Base-by-base conservation (phyloP, 2,329 filamentous ascomycete genomes). In the Metarhizium humberi region DNA sequence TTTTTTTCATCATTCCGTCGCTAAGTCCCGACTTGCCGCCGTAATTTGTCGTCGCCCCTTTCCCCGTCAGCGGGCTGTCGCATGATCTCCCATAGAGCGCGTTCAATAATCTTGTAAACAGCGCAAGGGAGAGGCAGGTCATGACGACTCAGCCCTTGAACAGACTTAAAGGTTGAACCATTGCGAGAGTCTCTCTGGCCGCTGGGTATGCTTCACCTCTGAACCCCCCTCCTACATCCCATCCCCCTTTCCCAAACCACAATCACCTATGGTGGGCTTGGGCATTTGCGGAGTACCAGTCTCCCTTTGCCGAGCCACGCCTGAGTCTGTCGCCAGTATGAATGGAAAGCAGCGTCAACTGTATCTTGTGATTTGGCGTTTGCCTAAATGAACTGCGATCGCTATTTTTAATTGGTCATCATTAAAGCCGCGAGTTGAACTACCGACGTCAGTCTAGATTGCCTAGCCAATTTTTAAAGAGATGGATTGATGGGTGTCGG, bases 101-200 rank as follows among this genome's bases (percentile, higher is more conserved):
- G 58, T 57, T 63, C 58, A 64, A 66, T 61, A 58, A 67, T 66
- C 56, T 59, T 67, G 67, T 70, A 70, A 70, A 68, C 65, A 63
- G 61, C 67, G 59, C 61, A 59, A 61, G 59, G 65, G 62, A 60
- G 57, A 58, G 56, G 47, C 52, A 49, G 55, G 55, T 54, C 46
- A 60, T 60, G 53, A 58, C 54, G 51, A 54, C 52, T 51, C 56
- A 48, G 54, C 55, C 51, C 54, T 55, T 55, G 55, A 56, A 52
- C 54, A 49, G 59, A 54, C 64, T 64, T 53, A 62, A 64, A 59
- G 59, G 61, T 61, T 60, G 59, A 63, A 50, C 58, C 59, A 54
- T 56, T 54, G 57, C 57, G 61, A 59, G 56, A 61, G 58, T 53
- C 60, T 53, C 59, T 61, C 61, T 51, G 54, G 54, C 60, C 63